Evolutionary conservation across 2,329 filamentous ascomycete species (phyloP).

Genomic region (Ophiocordyceps sinensis): DNA sequence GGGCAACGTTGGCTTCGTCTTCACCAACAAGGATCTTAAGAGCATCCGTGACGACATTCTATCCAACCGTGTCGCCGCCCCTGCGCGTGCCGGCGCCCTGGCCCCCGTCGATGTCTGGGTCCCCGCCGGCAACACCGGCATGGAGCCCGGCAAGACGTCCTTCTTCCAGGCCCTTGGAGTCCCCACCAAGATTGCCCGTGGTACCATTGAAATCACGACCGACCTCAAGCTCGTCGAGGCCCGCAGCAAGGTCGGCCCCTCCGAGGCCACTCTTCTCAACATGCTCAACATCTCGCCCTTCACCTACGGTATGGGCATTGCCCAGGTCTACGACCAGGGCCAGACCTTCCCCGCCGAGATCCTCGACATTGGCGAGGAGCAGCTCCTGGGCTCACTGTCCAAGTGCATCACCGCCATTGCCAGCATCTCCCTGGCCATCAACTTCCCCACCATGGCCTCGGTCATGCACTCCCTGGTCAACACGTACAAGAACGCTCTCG

Average conservation of each 20-base stretch:
- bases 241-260: conserved; percentile 88
- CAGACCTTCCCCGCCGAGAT: conserved; percentile 79
- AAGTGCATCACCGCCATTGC: conserved; percentile 77
- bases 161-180: conserved; percentile 99
- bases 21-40: conserved; percentile 97
- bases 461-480: conserved; percentile 96
- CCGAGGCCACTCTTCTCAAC: conserved; percentile 97
- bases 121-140: conserved; percentile 97
- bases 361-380: conserved; percentile 87
- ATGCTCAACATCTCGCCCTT: conserved; percentile 99
- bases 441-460: conserved; percentile 92
- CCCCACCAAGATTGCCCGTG: conserved; percentile 99
- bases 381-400: conserved; percentile 75
- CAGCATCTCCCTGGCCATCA: conserved; percentile 77
- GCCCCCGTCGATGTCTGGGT: conserved; percentile 89
- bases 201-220: conserved; percentile 99
- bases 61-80: conserved; percentile 91
- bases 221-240: conserved; percentile 97
- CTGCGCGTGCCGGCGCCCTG: conserved; percentile 93
- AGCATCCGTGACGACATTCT: conserved; percentile 85
- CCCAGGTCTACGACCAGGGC: conserved; percentile 95
- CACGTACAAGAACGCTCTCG: conserved; percentile 91
- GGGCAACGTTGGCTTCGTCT: conserved; percentile 98
- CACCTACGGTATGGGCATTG: conserved; percentile 95
- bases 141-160: conserved; percentile 99